Conservation (phyloP, 352 stramenopile genomes). For the Phytophthora parvispora region DNA sequence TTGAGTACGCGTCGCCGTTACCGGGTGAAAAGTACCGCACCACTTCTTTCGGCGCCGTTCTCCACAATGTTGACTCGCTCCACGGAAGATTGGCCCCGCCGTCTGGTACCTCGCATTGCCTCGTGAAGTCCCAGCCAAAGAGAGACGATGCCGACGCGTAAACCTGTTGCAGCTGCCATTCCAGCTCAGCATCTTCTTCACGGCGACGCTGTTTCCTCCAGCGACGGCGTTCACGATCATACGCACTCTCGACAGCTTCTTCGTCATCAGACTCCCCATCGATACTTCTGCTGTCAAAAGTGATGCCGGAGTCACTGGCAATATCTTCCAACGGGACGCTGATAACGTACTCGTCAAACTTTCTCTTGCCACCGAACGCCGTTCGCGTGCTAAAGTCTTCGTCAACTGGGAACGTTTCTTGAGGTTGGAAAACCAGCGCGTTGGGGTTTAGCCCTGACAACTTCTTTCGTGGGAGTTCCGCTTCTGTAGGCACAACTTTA, state of each 20-base stretch:
- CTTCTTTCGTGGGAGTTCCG: slow-evolving; percentile 10
- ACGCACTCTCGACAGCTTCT: slow-evolving; percentile 14
- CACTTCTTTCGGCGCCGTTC: slow-evolving; percentile 75
- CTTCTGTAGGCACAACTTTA: background rate
- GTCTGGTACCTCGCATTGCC: slow-evolving; percentile 57
- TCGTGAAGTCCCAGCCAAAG: slow-evolving; percentile 83
- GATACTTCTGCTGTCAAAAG: slow-evolving; percentile 17
- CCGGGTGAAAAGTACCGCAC: slow-evolving; percentile 75
- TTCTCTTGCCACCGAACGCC: slow-evolving; percentile 59
- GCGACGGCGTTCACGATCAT: slow-evolving; percentile 15
- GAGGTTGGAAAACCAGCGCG: slow-evolving; percentile 63
- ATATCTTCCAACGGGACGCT: slow-evolving; percentile 50
- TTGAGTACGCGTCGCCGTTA: slow-evolving; percentile 35
- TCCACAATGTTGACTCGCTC: slow-evolving; percentile 65
- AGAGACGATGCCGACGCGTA: slow-evolving; percentile 76
- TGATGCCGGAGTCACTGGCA: slow-evolving; percentile 19
- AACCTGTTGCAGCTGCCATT: slow-evolving; percentile 79
- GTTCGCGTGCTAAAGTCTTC: slow-evolving; percentile 5
- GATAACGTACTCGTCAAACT: slow-evolving; percentile 80
- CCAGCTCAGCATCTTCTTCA: slow-evolving; percentile 64
- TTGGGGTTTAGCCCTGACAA: slow-evolving; percentile 65
- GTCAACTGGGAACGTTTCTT: slow-evolving; percentile 3
- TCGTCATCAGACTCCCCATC: slow-evolving; percentile 41
- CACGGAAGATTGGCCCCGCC: slow-evolving; percentile 37
- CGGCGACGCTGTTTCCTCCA: slow-evolving; percentile 46